phyloP scores from a whole-genome alignment of 257 asterid genomes.

The Lycium ferocissimum region DNA sequence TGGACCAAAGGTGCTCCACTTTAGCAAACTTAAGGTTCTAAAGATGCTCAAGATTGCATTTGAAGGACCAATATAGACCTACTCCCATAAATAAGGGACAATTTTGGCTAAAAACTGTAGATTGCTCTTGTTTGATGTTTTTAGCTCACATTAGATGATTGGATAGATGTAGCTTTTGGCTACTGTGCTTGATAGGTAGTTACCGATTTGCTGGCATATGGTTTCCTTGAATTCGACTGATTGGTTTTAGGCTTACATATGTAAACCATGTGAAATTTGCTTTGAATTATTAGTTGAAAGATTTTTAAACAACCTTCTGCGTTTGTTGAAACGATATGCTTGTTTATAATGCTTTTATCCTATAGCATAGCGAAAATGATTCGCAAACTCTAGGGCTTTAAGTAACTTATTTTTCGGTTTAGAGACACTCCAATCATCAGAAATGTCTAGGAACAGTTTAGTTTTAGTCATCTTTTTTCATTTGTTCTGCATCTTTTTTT shows the following conservation, averaged over 20 bases:
- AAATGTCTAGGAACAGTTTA: background rate
- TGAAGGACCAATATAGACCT: too few relatives aligned
- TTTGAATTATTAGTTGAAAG: conserved; percentile 2
- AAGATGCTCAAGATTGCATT: too few relatives aligned
- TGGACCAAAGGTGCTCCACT: too few relatives aligned
- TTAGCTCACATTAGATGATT: background rate
- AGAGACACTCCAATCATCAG: too few relatives aligned
- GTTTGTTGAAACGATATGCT: background rate
- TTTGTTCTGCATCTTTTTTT: background rate
- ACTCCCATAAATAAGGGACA: too few relatives aligned
- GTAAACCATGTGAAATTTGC: background rate
- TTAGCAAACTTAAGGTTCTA: too few relatives aligned
- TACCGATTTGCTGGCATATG: background rate
- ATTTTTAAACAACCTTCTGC: background rate
- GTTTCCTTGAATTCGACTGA: background rate
- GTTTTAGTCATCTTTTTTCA: too few relatives aligned
- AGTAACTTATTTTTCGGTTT: background rate
- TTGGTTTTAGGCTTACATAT: background rate
- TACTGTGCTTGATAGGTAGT: background rate
- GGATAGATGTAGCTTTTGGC: conserved; percentile 12
- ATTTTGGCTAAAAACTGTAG: too few relatives aligned
- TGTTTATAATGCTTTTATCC: conserved; percentile 19
- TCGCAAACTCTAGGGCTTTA: background rate
- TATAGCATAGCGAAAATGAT: background rate
- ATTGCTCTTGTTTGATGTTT: conserved; percentile 10